Evolutionary conservation across 768 basidiomycete genomes (phyloP).

Genomic region (Suillus lakei): DNA sequence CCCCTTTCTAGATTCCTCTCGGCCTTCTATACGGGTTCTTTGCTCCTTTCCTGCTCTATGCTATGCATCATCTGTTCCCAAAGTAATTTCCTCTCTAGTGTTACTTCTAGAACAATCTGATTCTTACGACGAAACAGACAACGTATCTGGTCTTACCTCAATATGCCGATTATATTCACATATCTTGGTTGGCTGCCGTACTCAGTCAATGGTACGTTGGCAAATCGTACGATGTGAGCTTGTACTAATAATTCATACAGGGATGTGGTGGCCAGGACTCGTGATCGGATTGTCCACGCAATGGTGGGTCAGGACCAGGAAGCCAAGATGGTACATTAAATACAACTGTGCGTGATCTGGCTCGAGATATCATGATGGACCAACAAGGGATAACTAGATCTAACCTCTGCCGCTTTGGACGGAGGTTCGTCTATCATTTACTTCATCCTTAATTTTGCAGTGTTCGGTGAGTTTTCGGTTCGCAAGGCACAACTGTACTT

Average conservation of each 20-base stretch:
- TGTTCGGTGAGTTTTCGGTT: constrained; percentile 26
- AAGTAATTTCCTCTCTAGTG: constrained; percentile 21
- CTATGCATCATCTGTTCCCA: constrained; percentile 23
- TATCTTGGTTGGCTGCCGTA: constrained; percentile 33
- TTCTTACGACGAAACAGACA: constrained; percentile 6
- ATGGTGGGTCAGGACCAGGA: constrained; percentile 51
- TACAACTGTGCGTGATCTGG: constrained; percentile 21
- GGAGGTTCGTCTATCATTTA: constrained; percentile 53
- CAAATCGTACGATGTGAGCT: not conserved
- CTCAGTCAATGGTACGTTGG: constrained; percentile 25
- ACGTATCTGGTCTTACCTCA: constrained; percentile 28
- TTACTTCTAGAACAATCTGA: constrained; percentile 1
- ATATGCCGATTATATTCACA: constrained; percentile 26
- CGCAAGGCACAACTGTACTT: constrained; percentile 30
- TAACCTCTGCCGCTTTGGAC: constrained; percentile 53
- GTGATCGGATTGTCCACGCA: constrained; percentile 54
- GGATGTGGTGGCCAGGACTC: constrained; percentile 54
- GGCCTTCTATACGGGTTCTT: constrained; percentile 37
- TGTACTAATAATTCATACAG: constrained; percentile 5
- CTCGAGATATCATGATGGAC: not conserved
- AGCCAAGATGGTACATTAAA: constrained; percentile 54
- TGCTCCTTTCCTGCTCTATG: constrained; percentile 33
- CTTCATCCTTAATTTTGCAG: constrained; percentile 48
- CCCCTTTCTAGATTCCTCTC: constrained; percentile 18
- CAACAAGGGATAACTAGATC: constrained; percentile 27